Evolutionary conservation across 371 early-diverging fungal genomes (phyloP), one percentile per base, ranked within the genome.

Genomic region (Saksenaea oblongispora): DNA sequence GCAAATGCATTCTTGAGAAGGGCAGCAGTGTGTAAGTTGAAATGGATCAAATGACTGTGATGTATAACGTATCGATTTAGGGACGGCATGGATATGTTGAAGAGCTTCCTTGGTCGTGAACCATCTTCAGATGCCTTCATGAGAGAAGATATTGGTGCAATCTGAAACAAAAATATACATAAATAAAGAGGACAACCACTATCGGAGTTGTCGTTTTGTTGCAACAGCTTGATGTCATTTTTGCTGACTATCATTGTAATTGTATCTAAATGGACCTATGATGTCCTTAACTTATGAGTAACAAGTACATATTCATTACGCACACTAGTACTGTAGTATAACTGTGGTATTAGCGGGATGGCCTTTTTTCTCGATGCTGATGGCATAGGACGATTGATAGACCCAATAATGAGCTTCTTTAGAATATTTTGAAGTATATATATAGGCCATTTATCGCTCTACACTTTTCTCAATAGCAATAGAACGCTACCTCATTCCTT

Each of bases 51-150:
- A 37, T 5, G 17, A n/a, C n/a, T 9, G 39, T n/a, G 39, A 39
- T 11, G 11, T 8, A 3, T 47, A 47, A 47, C 22, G 11, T 58
- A 15, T 4, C 17, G 34, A 0, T 24, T 11, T 26, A 39, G 58
- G 47, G 44, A 39, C 13, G 22, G 51, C 17, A 85, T 87, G 73
- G 92, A 90, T 51, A 69, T 89, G 56, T 69, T 95, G 62, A 75
- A 78, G 56, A 74, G 75, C 34, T 95, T 95, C 82, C 79, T 95
- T 54, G 94, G 93, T 13, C 87, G 96, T 51, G 90, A 92, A 63
- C 94, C 94, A 28, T 88, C 85, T 39, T 80, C 85, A 22, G 90
- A 89, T 26, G 92, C 94, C 9, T 95, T 94, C 78, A 82, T 82
- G 79, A 72, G 74, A 64, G 82, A 82, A 55, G 75, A 78, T 15